Conservation (phyloP, 148 eudicot species). For the Fagopyrum tataricum region DNA sequence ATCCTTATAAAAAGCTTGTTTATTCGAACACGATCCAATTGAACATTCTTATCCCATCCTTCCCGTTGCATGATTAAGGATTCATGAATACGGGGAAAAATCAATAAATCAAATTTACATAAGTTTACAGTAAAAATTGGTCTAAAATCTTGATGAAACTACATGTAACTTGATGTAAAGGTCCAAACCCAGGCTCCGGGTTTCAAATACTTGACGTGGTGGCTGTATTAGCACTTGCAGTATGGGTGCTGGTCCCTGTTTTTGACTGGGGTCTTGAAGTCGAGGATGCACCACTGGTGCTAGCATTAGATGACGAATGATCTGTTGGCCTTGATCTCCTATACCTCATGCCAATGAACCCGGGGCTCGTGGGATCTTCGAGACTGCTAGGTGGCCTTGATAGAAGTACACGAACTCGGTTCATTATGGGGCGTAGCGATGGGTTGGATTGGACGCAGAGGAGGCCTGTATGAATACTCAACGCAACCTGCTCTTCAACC, state of each 20-base stretch:
- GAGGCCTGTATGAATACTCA: slow-evolving; percentile 57
- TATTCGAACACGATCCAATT: too few relatives aligned
- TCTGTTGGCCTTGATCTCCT: slow-evolving; percentile 30
- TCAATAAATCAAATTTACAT: not conserved
- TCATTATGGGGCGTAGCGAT: slow-evolving; percentile 57
- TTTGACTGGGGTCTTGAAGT: slow-evolving; percentile 25
- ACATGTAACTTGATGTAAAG: not conserved
- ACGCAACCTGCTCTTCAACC: slow-evolving; percentile 47
- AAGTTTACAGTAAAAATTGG: not conserved
- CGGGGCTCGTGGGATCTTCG: slow-evolving; percentile 73
- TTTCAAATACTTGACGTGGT: slow-evolving; percentile 21
- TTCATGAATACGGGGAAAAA: not conserved
- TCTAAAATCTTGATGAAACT: not conserved
- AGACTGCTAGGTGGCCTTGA: slow-evolving; percentile 53
- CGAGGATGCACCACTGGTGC: slow-evolving; percentile 28
- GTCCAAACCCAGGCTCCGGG: not conserved
- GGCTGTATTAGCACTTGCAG: slow-evolving; percentile 13
- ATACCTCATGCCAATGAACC: slow-evolving; percentile 47
- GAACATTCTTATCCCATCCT: not conserved
- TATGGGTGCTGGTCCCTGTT: slow-evolving; percentile 19
- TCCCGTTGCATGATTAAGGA: not conserved
- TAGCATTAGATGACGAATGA: slow-evolving; percentile 32
- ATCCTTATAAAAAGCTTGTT: too few relatives aligned
- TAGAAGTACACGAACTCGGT: slow-evolving; percentile 48
- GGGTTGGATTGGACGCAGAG: slow-evolving; percentile 80